These are phyloP conservation scores for Populus hybrid DNA, from an alignment of 441 rosid species.

Conservation along the genomic window DNA sequence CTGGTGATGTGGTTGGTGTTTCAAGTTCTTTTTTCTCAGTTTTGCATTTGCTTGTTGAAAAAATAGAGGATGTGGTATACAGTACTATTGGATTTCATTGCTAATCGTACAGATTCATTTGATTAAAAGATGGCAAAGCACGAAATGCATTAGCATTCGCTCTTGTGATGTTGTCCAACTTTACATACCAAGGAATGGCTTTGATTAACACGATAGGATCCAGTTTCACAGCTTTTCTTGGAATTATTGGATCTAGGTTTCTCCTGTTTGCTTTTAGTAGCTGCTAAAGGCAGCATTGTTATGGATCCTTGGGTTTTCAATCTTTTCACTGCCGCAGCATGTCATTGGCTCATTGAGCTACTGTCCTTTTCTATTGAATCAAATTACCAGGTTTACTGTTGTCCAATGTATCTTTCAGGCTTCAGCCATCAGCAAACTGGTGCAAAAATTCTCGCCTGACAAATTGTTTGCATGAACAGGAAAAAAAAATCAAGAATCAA, in stretches of 20 bases:
- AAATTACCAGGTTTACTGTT: background rate
- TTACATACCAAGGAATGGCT: background rate
- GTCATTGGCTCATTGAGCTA: background rate
- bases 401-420: background rate
- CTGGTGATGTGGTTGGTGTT: background rate
- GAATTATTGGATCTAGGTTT: background rate
- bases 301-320: background rate
- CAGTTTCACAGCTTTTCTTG: background rate
- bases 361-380: background rate
- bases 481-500: background rate
- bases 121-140: background rate
- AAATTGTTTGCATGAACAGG: background rate
- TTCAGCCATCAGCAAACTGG: background rate
- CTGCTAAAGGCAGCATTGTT: background rate
- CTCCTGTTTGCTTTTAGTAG: background rate
- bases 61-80: background rate
- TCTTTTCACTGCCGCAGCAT: background rate
- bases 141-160: background rate
- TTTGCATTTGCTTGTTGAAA: background rate
- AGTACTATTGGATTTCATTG: background rate
- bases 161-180: background rate
- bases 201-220: background rate
- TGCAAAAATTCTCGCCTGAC: background rate
- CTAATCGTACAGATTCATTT: background rate
- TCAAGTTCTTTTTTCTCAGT: background rate